Evolutionary conservation across 306 rosid genomes (phyloP).

Genomic region (Begonia masoniana): DNA sequence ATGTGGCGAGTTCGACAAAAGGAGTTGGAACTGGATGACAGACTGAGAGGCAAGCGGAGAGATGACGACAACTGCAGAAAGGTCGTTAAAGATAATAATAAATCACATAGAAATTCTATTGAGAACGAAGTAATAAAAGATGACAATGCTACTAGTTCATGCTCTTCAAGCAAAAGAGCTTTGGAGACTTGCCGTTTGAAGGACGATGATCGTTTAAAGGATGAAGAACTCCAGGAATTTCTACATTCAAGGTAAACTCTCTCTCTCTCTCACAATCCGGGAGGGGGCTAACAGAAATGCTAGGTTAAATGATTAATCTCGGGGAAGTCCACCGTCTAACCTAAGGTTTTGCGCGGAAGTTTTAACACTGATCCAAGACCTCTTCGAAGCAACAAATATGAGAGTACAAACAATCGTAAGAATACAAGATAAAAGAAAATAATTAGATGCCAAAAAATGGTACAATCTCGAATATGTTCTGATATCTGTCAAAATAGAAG

Average conservation of each 20-base stretch:
- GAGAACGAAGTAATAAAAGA: conserved; percentile 12
- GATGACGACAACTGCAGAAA: conserved; percentile 20
- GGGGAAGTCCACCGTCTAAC: too few relatives aligned
- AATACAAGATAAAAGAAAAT: too few relatives aligned
- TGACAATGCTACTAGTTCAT: conserved; percentile 21
- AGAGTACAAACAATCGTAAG: too few relatives aligned
- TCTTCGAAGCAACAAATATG: too few relatives aligned
- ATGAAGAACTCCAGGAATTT: conserved; percentile 76
- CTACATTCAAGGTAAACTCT: conserved; percentile 49
- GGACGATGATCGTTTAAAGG: conserved; percentile 42
- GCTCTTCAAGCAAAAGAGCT: conserved; percentile 29
- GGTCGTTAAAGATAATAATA: conserved; percentile 14
- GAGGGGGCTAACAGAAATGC: too few relatives aligned
- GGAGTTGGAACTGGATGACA: conserved; percentile 53
- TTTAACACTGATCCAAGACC: too few relatives aligned
- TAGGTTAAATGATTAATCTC: too few relatives aligned
- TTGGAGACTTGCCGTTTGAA: conserved; percentile 19
- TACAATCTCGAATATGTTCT: too few relatives aligned
- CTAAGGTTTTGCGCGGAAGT: too few relatives aligned
- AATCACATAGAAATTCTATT: conserved; percentile 12
- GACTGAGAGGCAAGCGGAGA: conserved; percentile 26
- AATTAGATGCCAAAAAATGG: too few relatives aligned
- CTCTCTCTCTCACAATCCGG: not conserved
- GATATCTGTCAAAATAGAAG: too few relatives aligned
- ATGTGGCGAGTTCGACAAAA: conserved; percentile 72